Percentiles rank a stretch among this genome's conserved stretches.
phyloP scores from a whole-genome alignment of 208 protist species.

The Trypanosoma avium region DNA sequence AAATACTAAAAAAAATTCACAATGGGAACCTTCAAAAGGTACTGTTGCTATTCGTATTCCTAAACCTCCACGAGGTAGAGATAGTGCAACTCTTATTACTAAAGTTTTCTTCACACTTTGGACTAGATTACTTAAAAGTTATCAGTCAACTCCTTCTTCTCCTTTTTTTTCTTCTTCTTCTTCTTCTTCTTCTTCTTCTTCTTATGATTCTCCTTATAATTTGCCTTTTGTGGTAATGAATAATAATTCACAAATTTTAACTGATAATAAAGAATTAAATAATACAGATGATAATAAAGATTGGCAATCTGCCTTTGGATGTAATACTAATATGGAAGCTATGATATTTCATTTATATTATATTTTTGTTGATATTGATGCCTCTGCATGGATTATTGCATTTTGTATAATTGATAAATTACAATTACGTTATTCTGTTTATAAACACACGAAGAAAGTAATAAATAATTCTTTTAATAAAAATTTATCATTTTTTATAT shows the following conservation, averaged over 20 bases:
- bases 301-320: constrained; percentile 32
- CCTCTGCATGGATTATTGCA: constrained; percentile 65
- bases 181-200: too few relatives aligned
- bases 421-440: constrained; percentile 49
- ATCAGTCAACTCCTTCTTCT: not conserved
- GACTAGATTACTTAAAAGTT: constrained; percentile 23
- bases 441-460: constrained; percentile 18
- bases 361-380: constrained; percentile 47
- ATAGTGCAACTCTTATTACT: not conserved
- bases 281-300: constrained; percentile 6
- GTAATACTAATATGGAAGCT: constrained; percentile 24
- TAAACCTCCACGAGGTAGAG: not conserved
- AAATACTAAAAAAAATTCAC: not conserved
- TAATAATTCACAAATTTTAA: not conserved
- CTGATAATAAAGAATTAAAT: not conserved
- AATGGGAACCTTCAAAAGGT: not conserved
- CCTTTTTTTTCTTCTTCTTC: too few relatives aligned
- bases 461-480: not conserved
- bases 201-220: too few relatives aligned
- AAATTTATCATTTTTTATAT: constrained; percentile 3
- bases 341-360: constrained; percentile 70
- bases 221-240: not conserved
- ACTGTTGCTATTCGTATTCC: not conserved
- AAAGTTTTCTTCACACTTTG: constrained; percentile 29
- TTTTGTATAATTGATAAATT: constrained; percentile 74